Evolutionary conservation across 2,329 filamentous ascomycete species (phyloP), one percentile per base, ranked within the genome.

Genomic region (Diaporthe vaccinii): DNA sequence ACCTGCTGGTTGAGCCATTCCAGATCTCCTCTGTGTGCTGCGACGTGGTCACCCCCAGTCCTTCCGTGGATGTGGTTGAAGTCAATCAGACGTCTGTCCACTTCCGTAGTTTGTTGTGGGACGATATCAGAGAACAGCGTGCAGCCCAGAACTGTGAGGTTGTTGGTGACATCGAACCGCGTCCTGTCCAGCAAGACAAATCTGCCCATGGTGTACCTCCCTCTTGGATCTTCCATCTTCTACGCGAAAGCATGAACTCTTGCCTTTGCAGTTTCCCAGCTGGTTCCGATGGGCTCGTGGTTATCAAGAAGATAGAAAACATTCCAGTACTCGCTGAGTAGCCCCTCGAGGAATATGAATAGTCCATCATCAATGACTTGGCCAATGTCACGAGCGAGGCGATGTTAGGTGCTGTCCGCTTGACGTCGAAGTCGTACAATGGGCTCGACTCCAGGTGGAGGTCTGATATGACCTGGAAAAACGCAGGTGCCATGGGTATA

Each of bases 351-450:
- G 77, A 91, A 92, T 1, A 46, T 70, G 46, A 87, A 82, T 4
- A 49, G 44, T 39, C 69, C 69, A 20, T 25, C 39, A 14, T 49
- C 69, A 59, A 25, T 14, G 22, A 59, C 25, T 76, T 86, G 86
- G 65, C 89, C 90, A 67, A 92, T 88, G 77, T 91, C 89, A 31
- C 90, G 0, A 91, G 84, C 0, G 92, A 84, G 0, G 88, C 89
- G 2, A 92, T 84, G 75, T 87, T 85, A 0, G 87, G 87, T 2
- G 89, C 87, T 69, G 81, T 83, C 1, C 87, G 85, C 0, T 78
- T 68, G 34, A 91, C 86, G 3, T 87, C 78, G 28, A 82, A 31
- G 46, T 89, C 86, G 79, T 91, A 92, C 25, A 83, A 81, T 59
- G 84, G 82, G 0, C 86, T 84, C 10, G 80, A 78, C 78, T 91